These are phyloP conservation scores for Rhypophila decipiens DNA, from an alignment of 495 filamentous ascomycete species.

Conservation along the genomic window DNA sequence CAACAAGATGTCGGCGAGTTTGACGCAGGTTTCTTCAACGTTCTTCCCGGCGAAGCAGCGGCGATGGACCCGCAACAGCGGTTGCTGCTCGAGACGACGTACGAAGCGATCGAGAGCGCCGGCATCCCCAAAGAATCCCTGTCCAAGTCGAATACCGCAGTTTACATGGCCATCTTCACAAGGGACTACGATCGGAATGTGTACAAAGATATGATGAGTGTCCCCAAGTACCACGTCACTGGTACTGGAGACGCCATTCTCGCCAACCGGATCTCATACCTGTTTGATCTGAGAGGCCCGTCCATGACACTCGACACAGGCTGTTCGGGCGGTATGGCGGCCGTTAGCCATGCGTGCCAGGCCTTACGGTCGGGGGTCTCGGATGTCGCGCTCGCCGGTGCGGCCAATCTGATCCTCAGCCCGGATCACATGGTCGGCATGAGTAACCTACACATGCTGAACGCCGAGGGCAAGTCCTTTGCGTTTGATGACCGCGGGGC, in stretches of 20 bases:
- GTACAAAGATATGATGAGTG: conserved; percentile 20
- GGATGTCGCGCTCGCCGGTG: conserved; percentile 40
- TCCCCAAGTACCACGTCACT: conserved; percentile 41
- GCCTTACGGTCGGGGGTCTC: conserved; percentile 33
- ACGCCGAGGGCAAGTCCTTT: conserved; percentile 37
- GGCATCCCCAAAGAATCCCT: conserved; percentile 67
- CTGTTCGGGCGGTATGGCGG: conserved; percentile 46
- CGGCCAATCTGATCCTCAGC: conserved; percentile 45
- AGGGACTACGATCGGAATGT: conserved; percentile 24
- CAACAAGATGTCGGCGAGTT: conserved; percentile 29
- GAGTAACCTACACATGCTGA: conserved; percentile 27
- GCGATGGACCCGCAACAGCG: conserved; percentile 65
- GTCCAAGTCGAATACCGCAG: conserved; percentile 15
- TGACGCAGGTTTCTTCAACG: conserved; percentile 50
- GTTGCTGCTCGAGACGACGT: conserved; percentile 65
- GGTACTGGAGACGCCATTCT: conserved; percentile 24
- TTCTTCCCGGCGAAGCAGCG: conserved; percentile 53
- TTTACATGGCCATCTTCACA: conserved; percentile 24
- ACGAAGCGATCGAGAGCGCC: conserved; percentile 69
- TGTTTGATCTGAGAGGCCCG: conserved; percentile 38
- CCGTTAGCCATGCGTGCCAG: conserved; percentile 1
- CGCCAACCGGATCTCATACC: conserved; percentile 45
- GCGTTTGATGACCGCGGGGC: conserved; percentile 43
- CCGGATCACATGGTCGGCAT: conserved; percentile 28
- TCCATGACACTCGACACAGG: conserved; percentile 42